A percentile compares a stretch with the other conserved stretches of the same genome.
phyloP scores from a whole-genome alignment of 2,329 filamentous ascomycete genomes.

The Acrodontium crateriforme region DNA sequence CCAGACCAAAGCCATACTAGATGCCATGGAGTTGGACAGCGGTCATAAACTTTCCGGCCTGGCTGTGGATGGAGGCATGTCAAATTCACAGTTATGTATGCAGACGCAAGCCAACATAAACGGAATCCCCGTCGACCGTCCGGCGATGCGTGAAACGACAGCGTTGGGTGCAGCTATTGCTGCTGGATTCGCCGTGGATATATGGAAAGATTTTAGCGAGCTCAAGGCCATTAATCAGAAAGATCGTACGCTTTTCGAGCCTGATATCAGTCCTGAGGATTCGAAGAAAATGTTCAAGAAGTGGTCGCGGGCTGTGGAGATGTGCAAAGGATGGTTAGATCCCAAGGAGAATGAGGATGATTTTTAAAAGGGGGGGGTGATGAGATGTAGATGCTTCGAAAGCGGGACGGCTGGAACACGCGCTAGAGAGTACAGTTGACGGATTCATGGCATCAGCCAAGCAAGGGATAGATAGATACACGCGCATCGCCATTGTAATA shows the following conservation, averaged over 20 bases:
- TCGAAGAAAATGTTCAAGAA: constrained; percentile 14
- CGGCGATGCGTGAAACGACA: constrained; percentile 81
- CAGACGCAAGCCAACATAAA: constrained; percentile 79
- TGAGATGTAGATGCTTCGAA: too few relatives aligned
- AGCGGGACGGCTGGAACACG: background rate
- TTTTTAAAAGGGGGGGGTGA: background rate
- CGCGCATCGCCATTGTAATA: background rate
- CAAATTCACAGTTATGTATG: constrained; percentile 80
- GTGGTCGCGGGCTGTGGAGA: constrained; percentile 14
- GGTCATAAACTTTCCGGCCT: constrained; percentile 60
- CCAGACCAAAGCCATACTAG: constrained; percentile 81
- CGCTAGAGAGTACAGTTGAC: too few relatives aligned
- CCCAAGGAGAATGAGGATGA: constrained; percentile 9
- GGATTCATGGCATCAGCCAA: background rate
- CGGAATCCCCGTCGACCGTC: constrained; percentile 68
- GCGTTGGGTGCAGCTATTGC: constrained; percentile 79
- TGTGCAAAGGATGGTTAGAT: constrained; percentile 15
- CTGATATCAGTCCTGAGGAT: constrained; percentile 10
- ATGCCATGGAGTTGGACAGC: constrained; percentile 81
- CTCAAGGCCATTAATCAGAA: constrained; percentile 38
- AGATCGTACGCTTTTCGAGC: constrained; percentile 12
- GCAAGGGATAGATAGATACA: background rate
- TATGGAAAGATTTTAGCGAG: constrained; percentile 65
- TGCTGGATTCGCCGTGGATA: constrained; percentile 66
- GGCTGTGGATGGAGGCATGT: constrained; percentile 80